Evolutionary conservation across 805 yeast genomes (phyloP).

Genomic region (Maudiozyma saulgeensis): DNA sequence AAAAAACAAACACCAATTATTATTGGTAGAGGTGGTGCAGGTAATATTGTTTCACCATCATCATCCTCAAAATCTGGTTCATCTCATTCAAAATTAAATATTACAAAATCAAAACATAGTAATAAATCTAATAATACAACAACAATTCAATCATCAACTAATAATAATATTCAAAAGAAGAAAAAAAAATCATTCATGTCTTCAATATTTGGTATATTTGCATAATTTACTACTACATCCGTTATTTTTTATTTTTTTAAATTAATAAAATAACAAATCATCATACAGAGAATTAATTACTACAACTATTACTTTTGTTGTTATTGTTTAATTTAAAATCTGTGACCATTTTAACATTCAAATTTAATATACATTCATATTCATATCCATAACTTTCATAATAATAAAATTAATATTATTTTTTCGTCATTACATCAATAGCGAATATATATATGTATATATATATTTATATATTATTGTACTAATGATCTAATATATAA

Average conservation of each 20-base stretch:
- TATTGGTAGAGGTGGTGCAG: conserved; percentile 31
- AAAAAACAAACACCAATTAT: conserved; percentile 8
- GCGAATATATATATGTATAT: neutral
- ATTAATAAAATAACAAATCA: neutral
- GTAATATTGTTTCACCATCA: conserved; percentile 27
- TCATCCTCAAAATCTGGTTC: conserved; percentile 6
- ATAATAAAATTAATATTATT: neutral
- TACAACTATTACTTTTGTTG: too few species aligned
- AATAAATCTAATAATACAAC: neutral
- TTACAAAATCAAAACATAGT: neutral
- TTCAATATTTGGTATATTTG: neutral
- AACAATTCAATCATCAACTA: neutral
- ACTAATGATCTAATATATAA: neutral
- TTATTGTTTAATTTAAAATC: too few species aligned
- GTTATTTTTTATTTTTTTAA: neutral
- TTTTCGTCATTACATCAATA: neutral
- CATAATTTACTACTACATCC: neutral
- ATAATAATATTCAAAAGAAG: neutral
- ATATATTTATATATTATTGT: neutral
- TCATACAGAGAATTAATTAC: too few species aligned
- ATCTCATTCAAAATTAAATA: conserved; percentile 1
- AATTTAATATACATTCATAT: neutral
- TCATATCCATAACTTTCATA: too few species aligned
- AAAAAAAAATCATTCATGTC: neutral
- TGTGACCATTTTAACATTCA: neutral